These are phyloP conservation scores for Salix suchowensis DNA, from an alignment of 345 rosid genomes.

Conservation along the genomic window DNA sequence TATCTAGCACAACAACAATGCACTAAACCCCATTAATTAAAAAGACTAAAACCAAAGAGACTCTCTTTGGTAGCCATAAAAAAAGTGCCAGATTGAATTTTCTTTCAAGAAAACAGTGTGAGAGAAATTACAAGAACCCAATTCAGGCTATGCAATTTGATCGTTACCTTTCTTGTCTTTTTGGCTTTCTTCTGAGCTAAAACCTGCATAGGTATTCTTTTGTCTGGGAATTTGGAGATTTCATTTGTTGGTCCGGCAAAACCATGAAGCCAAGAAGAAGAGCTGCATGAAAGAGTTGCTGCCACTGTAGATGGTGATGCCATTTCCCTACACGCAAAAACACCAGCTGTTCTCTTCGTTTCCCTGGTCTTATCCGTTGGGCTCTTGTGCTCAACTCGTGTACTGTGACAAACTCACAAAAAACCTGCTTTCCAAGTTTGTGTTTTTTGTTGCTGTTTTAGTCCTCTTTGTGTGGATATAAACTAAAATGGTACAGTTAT, in stretches of 20 bases:
- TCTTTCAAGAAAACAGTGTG: background rate
- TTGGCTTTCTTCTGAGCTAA: conserved; percentile 72
- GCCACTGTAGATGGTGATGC: conserved; percentile 39
- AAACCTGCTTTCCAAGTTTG: background rate
- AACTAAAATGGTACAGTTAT: background rate
- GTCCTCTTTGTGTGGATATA: background rate
- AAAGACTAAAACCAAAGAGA: background rate
- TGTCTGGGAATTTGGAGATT: conserved; percentile 35
- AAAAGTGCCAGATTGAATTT: background rate
- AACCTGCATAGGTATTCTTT: conserved; percentile 33
- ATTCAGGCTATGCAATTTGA: background rate
- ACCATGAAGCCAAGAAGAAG: conserved; percentile 41
- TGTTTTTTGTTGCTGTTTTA: background rate
- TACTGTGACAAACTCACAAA: background rate
- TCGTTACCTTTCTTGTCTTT: conserved; percentile 63
- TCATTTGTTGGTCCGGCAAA: conserved; percentile 38
- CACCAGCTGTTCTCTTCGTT: background rate
- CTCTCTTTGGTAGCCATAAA: background rate
- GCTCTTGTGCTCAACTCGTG: background rate
- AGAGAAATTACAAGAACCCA: conserved; percentile 1
- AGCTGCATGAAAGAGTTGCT: conserved; percentile 60
- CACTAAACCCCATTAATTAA: conserved; percentile 9
- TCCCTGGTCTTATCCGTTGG: conserved; percentile 19
- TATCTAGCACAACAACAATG: conserved; percentile 37
- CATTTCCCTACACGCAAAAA: conserved; percentile 23